Conservation (phyloP, 345 rosid genomes). For the Gossypium raimondii region DNA sequence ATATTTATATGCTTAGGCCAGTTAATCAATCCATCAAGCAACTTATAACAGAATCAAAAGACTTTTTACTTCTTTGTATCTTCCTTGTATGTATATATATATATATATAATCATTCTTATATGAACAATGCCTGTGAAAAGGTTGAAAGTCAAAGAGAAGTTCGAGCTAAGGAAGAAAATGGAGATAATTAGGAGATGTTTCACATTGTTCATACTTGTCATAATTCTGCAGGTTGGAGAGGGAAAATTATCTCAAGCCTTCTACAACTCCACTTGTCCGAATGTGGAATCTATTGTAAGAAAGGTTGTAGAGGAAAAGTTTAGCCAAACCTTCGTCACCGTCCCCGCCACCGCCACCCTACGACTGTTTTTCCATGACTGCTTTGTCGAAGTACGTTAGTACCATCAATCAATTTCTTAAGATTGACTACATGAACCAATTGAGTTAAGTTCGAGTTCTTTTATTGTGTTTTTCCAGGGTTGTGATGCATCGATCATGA, state of each 20-base stretch:
- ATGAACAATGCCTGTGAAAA: not conserved
- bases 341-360: constrained; percentile 77
- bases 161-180: not conserved
- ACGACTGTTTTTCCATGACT: constrained; percentile 85
- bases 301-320: constrained; percentile 46
- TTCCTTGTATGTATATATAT: not conserved
- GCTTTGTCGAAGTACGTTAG: constrained; percentile 54
- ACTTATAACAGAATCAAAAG: not conserved
- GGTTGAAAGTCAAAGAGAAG: not conserved
- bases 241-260: constrained; percentile 46
- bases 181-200: constrained; percentile 7
- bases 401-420: not conserved
- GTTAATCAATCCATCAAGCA: not conserved
- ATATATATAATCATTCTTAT: not conserved
- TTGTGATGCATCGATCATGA: constrained; percentile 40
- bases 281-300: constrained; percentile 63
- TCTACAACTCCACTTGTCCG: constrained; percentile 54
- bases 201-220: constrained; percentile 21
- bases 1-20: not conserved
- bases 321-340: constrained; percentile 46
- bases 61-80: not conserved
- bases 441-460: not conserved
- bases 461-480: constrained; percentile 21
- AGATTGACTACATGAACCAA: not conserved
- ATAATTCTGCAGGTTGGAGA: constrained; percentile 30